Base-by-base conservation (phyloP, 768 basidiomycete genomes). In the Lactarius hengduanensis region DNA sequence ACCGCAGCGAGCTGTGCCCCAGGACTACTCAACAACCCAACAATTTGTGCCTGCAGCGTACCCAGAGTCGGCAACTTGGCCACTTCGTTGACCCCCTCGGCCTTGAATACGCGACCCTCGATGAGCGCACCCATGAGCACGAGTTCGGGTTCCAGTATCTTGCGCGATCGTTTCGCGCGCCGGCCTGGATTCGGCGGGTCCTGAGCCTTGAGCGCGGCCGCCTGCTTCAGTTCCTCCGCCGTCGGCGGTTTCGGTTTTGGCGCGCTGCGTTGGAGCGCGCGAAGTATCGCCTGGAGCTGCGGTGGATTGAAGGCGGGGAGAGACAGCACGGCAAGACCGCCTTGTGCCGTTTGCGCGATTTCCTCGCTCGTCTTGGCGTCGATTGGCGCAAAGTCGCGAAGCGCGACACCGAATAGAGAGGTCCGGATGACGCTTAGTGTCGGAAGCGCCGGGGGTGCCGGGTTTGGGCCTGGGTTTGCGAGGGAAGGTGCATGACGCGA, bases 1-100 rank as follows among this genome's bases (percentile, higher is more conserved):
- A 91, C 82, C 57, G 84, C 87, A 4, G 90, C 85, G 57, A 96
- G 80, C 76, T 92, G 89, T 67, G 84, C 80, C 13, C 85, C 87
- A 54, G 92, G 92, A 16, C 86, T 81, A 64, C 88, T 88, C 67
- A 98, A 75, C 77, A 97, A 68, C 9, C 94, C 95, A 16, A 96
- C 89, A 63, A 98, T 82, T 76, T 96, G 94, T 20, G 88, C 88
- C 61, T 90, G 78, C 67, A 97, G 76, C 2, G 85, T 87, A 45
- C 90, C 89, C 72, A 96, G 76, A 54, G 89, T 84, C 26, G 94
- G 95, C 61, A 96, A 77, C 71, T 86, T 85, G 38, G 88, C 84
- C 5, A 94, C 84, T 16, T 85, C 81, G 73, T 81, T 78, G 62
- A 94, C 78, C 6, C 82, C 82, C 11, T 81, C 76, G 22, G 84